Evolutionary conservation across 2,329 filamentous ascomycete species (phyloP).

Genomic region (Trichoderma asperellum): DNA sequence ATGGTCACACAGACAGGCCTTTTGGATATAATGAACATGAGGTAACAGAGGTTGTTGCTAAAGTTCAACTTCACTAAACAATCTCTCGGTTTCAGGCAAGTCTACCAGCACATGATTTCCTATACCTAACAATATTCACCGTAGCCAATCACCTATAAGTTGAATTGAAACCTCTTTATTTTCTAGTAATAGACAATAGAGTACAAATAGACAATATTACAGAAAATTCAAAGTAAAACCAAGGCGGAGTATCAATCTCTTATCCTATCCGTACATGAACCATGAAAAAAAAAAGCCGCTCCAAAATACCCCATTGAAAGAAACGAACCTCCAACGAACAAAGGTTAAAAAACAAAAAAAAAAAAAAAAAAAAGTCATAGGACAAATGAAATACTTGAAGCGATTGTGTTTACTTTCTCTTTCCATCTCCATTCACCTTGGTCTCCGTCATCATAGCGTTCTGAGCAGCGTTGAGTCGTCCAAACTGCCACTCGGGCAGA

Average conservation of each 20-base stretch:
- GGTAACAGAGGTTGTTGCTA: too few relatives aligned
- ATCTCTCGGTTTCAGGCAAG: neutral
- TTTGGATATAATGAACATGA: neutral
- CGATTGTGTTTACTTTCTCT: neutral
- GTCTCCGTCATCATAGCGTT: constrained; percentile 38
- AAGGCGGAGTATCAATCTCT: constrained; percentile 1
- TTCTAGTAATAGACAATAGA: neutral
- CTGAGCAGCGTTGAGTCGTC: constrained; percentile 46
- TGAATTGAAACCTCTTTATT: neutral
- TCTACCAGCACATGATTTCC: neutral
- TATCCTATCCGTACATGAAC: neutral
- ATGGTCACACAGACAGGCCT: neutral
- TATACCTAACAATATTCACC: neutral
- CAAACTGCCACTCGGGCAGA: constrained; percentile 76
- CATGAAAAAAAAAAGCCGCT: neutral
- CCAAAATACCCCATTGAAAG: neutral
- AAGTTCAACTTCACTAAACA: neutral
- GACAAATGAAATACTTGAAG: neutral
- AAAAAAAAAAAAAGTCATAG: neutral
- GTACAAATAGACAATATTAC: neutral
- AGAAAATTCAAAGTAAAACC: neutral
- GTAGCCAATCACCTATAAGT: neutral
- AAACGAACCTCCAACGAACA: neutral
- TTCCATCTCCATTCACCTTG: constrained; percentile 27
- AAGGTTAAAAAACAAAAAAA: neutral